These are phyloP conservation scores for Staphylotrichum tortipilum DNA, from an alignment of 495 filamentous ascomycete species.

Conservation along the genomic window DNA sequence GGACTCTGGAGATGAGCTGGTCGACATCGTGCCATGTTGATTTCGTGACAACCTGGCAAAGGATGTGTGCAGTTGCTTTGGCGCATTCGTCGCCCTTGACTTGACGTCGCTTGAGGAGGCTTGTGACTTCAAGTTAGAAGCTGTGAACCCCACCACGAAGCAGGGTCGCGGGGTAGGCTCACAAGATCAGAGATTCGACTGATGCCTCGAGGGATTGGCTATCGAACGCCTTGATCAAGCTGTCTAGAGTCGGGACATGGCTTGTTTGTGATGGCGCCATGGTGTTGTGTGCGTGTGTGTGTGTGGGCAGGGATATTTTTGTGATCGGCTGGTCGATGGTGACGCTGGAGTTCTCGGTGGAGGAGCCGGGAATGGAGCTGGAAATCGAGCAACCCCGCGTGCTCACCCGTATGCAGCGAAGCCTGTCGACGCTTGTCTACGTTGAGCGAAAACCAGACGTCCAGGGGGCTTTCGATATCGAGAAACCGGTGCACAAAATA, in stretches of 20 bases:
- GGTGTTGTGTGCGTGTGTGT: not conserved
- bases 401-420: too few relatives aligned
- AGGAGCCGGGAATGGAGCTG: too few relatives aligned
- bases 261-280: conserved; percentile 38
- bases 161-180: conserved; percentile 19
- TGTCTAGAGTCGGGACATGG: conserved; percentile 59
- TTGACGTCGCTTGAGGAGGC: conserved; percentile 81
- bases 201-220: conserved; percentile 49
- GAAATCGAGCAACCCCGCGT: too few relatives aligned
- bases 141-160: not conserved
- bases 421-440: not conserved
- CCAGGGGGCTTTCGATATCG: too few relatives aligned
- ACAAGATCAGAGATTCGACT: conserved; percentile 75
- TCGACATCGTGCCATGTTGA: conserved; percentile 62
- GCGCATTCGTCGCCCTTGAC: conserved; percentile 83
- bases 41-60: conserved; percentile 72
- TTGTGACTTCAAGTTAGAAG: conserved; percentile 25
- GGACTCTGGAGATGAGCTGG: conserved; percentile 68
- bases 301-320: too few relatives aligned
- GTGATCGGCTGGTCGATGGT: too few relatives aligned
- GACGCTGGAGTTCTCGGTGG: too few relatives aligned
- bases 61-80: conserved; percentile 77
- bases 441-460: too few relatives aligned
- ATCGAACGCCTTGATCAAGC: conserved; percentile 63
- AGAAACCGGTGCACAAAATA: too few relatives aligned